Base-by-base conservation (phyloP, 2,329 filamentous ascomycete genomes). In the Fonsecaea multimorphosa region DNA sequence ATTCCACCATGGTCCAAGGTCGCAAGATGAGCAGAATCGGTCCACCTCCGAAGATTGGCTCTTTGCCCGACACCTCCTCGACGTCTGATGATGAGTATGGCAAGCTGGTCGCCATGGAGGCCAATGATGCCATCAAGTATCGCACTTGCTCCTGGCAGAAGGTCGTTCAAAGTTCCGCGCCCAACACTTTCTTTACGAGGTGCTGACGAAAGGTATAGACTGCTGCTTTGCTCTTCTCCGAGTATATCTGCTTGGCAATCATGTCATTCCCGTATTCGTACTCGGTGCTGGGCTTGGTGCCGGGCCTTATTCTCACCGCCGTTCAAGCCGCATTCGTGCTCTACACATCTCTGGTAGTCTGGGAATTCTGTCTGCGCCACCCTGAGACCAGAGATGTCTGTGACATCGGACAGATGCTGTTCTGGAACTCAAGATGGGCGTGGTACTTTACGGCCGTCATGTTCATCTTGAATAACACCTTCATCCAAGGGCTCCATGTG, bases 191-290 rank as follows among this genome's bases (percentile, higher is more conserved):
- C 9, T 24, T 24, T 32, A 32, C n/a, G n/a, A n/a, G 12, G 16
- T 31, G 34, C n/a, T 24, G 36, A 54, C 65, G 34, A 40, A 40
- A 32, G 54, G 14, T n/a, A 16, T 73, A 90, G 90, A 97, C 93
- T 60, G 92, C 93, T 0, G 92, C 90, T 1, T 78, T 97, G 72
- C 87, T 97, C 58, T 97, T 97, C 79, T 95, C 92, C 58, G 93
- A 97, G 82, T 97, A 97, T 77, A 97, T 97, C 66, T 96, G 92
- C 76, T 81, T 97, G 78, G 86, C 86, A 24, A 97, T 97, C 75
- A 97, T 97, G 93, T 96, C 91, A 58, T 97, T 97, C 72, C 93
- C 93, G 0, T 96, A 91, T 85, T 96, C 92, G 0, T 97, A 97
- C 78, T 91, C 92, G 51, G 81, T 94, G 31, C 85, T 97, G 7